phyloP scores from a whole-genome alignment of 805 yeast species.

The Nakazawaea ambrosiae region DNA sequence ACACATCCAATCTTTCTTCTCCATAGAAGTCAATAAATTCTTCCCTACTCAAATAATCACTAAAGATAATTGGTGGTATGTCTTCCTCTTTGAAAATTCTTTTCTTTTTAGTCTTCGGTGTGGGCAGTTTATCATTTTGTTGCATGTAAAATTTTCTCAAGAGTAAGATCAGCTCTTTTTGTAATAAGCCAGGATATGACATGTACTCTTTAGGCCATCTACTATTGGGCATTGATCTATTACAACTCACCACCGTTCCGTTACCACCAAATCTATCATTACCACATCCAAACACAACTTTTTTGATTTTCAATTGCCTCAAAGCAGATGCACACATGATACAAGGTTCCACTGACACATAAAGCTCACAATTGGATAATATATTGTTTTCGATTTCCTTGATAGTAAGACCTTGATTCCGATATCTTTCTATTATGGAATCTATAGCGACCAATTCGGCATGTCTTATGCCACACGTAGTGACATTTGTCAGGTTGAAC shows the following conservation, averaged over 20 bases:
- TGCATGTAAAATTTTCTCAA: slow-evolving; percentile 77
- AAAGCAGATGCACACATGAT: slow-evolving; percentile 95
- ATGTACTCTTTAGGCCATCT: slow-evolving; percentile 29
- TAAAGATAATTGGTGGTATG: slow-evolving; percentile 57
- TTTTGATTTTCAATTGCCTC: slow-evolving; percentile 66
- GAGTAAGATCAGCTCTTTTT: slow-evolving; percentile 78
- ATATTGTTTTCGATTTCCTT: slow-evolving; percentile 21
- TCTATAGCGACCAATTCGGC: slow-evolving; percentile 87
- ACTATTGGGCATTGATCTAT: slow-evolving; percentile 38
- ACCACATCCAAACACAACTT: slow-evolving; percentile 85
- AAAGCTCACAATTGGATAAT: slow-evolving; percentile 56
- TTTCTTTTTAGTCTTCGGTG: slow-evolving; percentile 66
- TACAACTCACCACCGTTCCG: slow-evolving; percentile 54
- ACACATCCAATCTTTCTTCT: slow-evolving; percentile 17
- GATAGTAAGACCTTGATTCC: slow-evolving; percentile 8
- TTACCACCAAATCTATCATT: slow-evolving; percentile 97
- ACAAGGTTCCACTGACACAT: slow-evolving; percentile 97
- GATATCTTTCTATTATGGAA: slow-evolving; percentile 30
- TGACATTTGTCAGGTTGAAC: slow-evolving; percentile 78
- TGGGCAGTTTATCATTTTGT: slow-evolving; percentile 83
- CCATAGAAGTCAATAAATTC: slow-evolving; percentile 51
- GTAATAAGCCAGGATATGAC: slow-evolving; percentile 69
- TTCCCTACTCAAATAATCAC: slow-evolving; percentile 39
- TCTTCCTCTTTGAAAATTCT: slow-evolving; percentile 48
- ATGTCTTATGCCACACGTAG: slow-evolving; percentile 83